phyloP scores from a whole-genome alignment of 2,329 filamentous ascomycete genomes.

The Botrytis hyacinthi region DNA sequence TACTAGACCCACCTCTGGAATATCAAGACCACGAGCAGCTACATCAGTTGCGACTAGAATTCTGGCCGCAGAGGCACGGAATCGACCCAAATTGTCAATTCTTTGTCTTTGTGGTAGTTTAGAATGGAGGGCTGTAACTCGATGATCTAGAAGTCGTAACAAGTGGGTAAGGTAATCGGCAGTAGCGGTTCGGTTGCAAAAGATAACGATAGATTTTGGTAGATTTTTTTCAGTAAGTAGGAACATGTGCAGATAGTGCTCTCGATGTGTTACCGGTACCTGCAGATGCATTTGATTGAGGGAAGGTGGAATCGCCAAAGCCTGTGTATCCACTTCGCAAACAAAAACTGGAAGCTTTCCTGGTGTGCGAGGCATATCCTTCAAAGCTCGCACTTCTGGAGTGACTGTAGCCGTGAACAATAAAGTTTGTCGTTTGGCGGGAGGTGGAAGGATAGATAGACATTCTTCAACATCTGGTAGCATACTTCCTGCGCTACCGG shows the following conservation, averaged over 20 bases:
- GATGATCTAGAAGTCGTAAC: conserved; percentile 79
- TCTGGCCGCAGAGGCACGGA: conserved; percentile 83
- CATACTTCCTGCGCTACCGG: conserved; percentile 46
- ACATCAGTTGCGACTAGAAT: conserved; percentile 95
- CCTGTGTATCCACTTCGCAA: conserved; percentile 78
- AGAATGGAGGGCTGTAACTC: conserved; percentile 89
- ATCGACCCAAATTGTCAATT: conserved; percentile 83
- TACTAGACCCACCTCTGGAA: conserved; percentile 85
- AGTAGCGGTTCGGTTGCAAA: conserved; percentile 88
- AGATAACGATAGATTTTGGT: conserved; percentile 80
- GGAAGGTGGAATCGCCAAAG: conserved; percentile 74
- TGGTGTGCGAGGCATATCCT: conserved; percentile 67
- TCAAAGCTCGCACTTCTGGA: conserved; percentile 82
- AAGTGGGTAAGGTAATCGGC: conserved; percentile 88
- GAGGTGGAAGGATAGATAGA: conserved; percentile 74
- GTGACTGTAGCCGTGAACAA: conserved; percentile 97
- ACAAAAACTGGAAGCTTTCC: conserved; percentile 79
- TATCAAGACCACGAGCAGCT: conserved; percentile 89
- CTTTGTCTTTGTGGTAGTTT: conserved; percentile 81
- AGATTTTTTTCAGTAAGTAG: conserved; percentile 75
- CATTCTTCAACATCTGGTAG: conserved; percentile 24
- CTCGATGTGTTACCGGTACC: conserved; percentile 86
- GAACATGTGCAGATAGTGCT: conserved; percentile 90
- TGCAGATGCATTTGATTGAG: conserved; percentile 83
- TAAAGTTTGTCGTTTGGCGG: conserved; percentile 80